These are phyloP conservation scores for Trichosporon ovoides DNA, from an alignment of 1,284 basidiomycete species.

Conservation along the genomic window DNA sequence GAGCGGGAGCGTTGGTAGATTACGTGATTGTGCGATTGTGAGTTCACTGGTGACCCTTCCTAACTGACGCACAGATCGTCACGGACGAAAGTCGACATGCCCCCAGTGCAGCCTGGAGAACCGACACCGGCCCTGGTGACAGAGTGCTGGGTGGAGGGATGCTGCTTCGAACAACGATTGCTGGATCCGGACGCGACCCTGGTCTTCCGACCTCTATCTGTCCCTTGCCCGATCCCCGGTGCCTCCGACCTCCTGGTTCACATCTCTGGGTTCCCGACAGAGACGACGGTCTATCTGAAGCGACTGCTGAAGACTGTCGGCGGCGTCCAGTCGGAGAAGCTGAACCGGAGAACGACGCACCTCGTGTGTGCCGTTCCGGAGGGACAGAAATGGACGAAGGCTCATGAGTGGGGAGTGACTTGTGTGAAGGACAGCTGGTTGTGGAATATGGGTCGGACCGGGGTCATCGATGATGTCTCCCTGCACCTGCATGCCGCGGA, in stretches of 20 bases:
- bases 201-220: constrained; percentile 38
- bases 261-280: constrained; percentile 37
- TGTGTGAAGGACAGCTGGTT: constrained; percentile 40
- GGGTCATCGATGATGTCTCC: constrained; percentile 24
- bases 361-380: constrained; percentile 28
- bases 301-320: constrained; percentile 38
- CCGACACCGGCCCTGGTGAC: constrained; percentile 33
- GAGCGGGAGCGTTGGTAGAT: constrained; percentile 33
- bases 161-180: constrained; percentile 35
- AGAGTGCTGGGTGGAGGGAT: constrained; percentile 48
- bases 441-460: constrained; percentile 31
- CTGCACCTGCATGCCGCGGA: constrained; percentile 22
- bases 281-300: constrained; percentile 32
- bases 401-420: constrained; percentile 36
- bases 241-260: constrained; percentile 26
- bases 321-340: constrained; percentile 27
- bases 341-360: constrained; percentile 38
- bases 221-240: constrained; percentile 35
- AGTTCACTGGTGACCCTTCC: constrained; percentile 10
- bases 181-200: constrained; percentile 34
- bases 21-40: constrained; percentile 45
- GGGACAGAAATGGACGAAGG: constrained; percentile 36
- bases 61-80: background rate
- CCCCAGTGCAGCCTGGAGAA: background rate
- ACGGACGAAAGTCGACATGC: background rate